phyloP scores from a whole-genome alignment of 2,329 filamentous ascomycete species.

The Calcarisporium arbuscula region DNA sequence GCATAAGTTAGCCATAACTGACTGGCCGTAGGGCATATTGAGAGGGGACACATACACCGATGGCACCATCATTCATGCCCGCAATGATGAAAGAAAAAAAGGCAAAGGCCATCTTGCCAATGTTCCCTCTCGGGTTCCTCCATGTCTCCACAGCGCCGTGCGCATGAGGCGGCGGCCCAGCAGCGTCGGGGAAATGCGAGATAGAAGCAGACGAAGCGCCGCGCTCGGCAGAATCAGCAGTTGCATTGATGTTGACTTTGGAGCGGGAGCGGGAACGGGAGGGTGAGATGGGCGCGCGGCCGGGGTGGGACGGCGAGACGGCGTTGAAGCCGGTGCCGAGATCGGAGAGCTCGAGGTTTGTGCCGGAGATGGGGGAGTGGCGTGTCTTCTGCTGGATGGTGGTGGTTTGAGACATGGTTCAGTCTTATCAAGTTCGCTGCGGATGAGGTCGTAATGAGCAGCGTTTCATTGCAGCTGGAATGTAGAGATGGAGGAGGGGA shows the following conservation, averaged over 20 bases:
- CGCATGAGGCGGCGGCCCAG: conserved; percentile 19
- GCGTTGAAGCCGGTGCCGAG: conserved; percentile 1
- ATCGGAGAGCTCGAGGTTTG: conserved; percentile 10
- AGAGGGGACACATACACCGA: conserved; percentile 38
- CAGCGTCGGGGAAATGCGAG: conserved; percentile 2
- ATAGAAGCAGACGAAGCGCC: background rate
- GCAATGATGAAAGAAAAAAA: conserved; percentile 55
- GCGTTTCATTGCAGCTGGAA: no score
- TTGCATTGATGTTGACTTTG: no score
- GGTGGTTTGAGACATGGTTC: no score
- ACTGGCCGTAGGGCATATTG: no score
- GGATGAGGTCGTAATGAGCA: no score
- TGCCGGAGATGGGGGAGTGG: background rate
- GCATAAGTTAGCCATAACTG: background rate
- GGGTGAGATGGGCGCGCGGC: background rate
- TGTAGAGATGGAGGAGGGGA: no score
- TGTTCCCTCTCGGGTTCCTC: conserved; percentile 28
- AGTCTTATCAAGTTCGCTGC: background rate
- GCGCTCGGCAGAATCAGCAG: no score
- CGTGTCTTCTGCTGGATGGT: conserved; percentile 1
- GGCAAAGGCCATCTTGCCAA: conserved; percentile 29
- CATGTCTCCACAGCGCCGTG: conserved; percentile 23
- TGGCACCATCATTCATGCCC: conserved; percentile 57
- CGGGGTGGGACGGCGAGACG: conserved; percentile 1
- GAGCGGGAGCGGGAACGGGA: background rate